Evolutionary conservation across 2,329 filamentous ascomycete genomes (phyloP).

Genomic region (Claviceps fusiformis): DNA sequence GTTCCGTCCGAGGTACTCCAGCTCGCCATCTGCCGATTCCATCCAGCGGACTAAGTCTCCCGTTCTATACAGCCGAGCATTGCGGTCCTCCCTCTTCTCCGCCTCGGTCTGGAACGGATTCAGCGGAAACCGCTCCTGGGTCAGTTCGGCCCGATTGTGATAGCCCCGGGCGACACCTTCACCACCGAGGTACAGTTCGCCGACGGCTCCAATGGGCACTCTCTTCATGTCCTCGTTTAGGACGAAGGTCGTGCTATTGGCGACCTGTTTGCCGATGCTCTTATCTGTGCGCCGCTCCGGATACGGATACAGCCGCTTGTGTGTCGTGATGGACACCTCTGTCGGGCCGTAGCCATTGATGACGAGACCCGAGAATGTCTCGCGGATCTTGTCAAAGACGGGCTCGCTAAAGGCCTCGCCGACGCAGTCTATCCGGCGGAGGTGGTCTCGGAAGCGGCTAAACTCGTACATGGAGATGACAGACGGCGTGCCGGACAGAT

Average conservation of each 20-base stretch:
- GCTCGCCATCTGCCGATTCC: neutral
- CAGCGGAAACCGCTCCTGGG: neutral
- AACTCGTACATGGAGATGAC: conserved; percentile 1
- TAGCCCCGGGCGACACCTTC: neutral
- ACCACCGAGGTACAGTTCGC: neutral
- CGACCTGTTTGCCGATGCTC: neutral
- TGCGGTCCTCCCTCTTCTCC: neutral
- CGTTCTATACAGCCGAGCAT: neutral
- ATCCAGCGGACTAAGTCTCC: conserved; percentile 1
- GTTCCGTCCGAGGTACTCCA: neutral
- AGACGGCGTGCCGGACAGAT: neutral
- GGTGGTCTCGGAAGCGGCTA: neutral
- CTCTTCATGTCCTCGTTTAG: neutral
- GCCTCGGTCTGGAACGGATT: neutral
- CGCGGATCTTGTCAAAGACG: conserved; percentile 5
- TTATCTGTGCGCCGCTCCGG: neutral
- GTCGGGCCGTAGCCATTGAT: conserved; percentile 8
- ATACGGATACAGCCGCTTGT: neutral
- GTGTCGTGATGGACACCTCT: conserved; percentile 3
- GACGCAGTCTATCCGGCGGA: neutral
- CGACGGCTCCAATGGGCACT: neutral
- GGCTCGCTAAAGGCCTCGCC: conserved; percentile 1
- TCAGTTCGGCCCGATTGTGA: neutral
- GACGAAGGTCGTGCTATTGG: conserved; percentile 1
- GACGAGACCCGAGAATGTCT: conserved; percentile 5